Base-by-base conservation (phyloP, 345 rosid species). In the Atalantia buxifolia region DNA sequence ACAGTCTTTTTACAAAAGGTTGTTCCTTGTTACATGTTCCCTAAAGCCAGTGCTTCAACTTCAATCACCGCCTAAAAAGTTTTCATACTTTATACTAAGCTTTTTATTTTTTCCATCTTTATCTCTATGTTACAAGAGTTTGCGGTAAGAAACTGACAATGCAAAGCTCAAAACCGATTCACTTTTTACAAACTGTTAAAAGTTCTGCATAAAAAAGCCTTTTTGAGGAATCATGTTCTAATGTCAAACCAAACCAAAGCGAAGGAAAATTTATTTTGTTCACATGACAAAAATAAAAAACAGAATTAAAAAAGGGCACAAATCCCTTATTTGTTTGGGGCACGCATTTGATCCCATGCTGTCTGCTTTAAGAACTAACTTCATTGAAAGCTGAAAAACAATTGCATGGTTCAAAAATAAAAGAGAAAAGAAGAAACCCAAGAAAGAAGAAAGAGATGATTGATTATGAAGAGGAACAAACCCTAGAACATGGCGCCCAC, bases 401-500 rank as follows among this genome's bases (percentile, higher is more conserved):
- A 35, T 81, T 79, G 79, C 84, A 77, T 74, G 82, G 84, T 69
- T 14, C 9, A 62, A 48, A 45, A 45, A 45, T 45, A 13, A 27
- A 66, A 57, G 7, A 78, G 13, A 22, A 9, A 45, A 74, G 71
- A 79, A 38, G 60, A 36, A 75, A 50, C 50, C 59, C 57, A 53
- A 53, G 22, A 5, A 36, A 45, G 18, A 48, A 48, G 28, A 16
- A 24, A 30, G 24, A 24, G 62, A 66, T 67, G 28, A 75, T 61
- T 61, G 73, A 19, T 30, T 16, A 5, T 53, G 70, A 53, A 80
- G 75, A 70, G 79, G 80, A 71, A 78, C 92, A 85, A 89, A 93
- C 98, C 98, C 97, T 89, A 94, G 85, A 86, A 94, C 98, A 89
- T 93, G 98, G 83, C 98, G 98, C 81, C 98, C 98, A 73, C 97